Evolutionary conservation across 2,329 filamentous ascomycete genomes (phyloP).

Genomic region (Cordyceps sp.): DNA sequence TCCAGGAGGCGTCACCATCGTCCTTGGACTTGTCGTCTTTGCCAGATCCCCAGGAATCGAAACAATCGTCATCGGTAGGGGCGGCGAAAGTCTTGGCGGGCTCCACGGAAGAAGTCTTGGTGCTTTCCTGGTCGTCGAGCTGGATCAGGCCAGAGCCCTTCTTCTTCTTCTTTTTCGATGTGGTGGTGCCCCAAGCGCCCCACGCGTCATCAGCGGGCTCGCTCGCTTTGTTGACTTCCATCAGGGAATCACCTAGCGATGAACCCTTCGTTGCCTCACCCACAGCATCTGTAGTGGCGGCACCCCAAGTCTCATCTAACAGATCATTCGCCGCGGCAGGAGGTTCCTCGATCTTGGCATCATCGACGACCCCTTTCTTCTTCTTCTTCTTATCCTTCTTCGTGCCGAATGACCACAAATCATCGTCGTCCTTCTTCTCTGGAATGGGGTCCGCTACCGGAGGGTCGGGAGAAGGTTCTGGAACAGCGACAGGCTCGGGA

Average conservation of each 20-base stretch:
- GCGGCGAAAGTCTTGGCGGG: conserved; percentile 13
- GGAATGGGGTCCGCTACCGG: too few species aligned
- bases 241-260: background rate
- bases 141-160: conserved; percentile 20
- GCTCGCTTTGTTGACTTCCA: background rate
- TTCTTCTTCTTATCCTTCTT: conserved; percentile 15
- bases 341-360: background rate
- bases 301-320: too few species aligned
- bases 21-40: conserved; percentile 31
- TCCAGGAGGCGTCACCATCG: conserved; percentile 14
- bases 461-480: too few species aligned
- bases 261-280: background rate
- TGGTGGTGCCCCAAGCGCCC: conserved; percentile 11
- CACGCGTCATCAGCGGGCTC: conserved; percentile 9
- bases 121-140: conserved; percentile 13
- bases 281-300: background rate
- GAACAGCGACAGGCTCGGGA: too few species aligned
- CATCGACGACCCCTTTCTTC: conserved; percentile 8
- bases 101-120: conserved; percentile 9
- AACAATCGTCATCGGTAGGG: conserved; percentile 31
- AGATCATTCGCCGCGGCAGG: too few species aligned
- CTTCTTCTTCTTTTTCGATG: conserved; percentile 19
- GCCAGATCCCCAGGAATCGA: conserved; percentile 36
- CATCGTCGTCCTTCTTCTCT: too few species aligned
- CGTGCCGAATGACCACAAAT: too few species aligned